Evolutionary conservation across 306 rosid genomes (phyloP), one percentile per base, ranked within the genome.

Genomic region (Ormosia emarginata): DNA sequence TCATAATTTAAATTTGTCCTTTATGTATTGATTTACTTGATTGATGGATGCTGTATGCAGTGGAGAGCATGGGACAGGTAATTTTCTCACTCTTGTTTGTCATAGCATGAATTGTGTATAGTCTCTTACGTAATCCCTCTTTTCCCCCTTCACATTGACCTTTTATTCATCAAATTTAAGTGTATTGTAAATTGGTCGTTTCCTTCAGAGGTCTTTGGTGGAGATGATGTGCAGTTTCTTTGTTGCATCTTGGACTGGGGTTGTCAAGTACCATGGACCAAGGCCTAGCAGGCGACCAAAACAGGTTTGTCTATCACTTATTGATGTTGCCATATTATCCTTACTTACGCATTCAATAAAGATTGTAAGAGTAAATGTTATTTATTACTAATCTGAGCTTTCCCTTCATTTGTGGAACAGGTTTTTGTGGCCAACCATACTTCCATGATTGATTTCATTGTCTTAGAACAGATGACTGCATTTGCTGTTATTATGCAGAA

Each of bases 221-320:
- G 99, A 95, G 94, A 86, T 95, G 85, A 92, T 95, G 64, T 95
- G 99, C 82, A 79, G 97, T 87, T 93, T 95, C 96, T 95, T 95
- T 90, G 99, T 92, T 85, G 96, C 99, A 55, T 95, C 99, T 55
- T 95, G 99, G 99, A 95, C 99, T 75, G 98, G 99, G 71, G 99
- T 95, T 81, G 97, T 95, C 68, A 95, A 88, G 88, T 95, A 95
- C 88, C 98, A 93, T 77, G 99, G 99, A 29, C 99, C 99, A 77
- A 89, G 92, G 85, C 99, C 99, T 79, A 90, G 97, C 86, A 90
- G 87, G 76, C 85, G 99, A 66, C 96, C 99, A 29, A 90, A 90
- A 76, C 99, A 92, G 94, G 99, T 89, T 67, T 64, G 77, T 72
- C 36, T 74, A 62, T 72, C 17, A 58, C 50, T 12, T 74, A 49